A percentile compares a stretch with the other conserved stretches of the same genome.
These are phyloP conservation scores for Triticum aestivum DNA, from an alignment of 176 grass and related monocot species.

Conservation along the genomic window DNA sequence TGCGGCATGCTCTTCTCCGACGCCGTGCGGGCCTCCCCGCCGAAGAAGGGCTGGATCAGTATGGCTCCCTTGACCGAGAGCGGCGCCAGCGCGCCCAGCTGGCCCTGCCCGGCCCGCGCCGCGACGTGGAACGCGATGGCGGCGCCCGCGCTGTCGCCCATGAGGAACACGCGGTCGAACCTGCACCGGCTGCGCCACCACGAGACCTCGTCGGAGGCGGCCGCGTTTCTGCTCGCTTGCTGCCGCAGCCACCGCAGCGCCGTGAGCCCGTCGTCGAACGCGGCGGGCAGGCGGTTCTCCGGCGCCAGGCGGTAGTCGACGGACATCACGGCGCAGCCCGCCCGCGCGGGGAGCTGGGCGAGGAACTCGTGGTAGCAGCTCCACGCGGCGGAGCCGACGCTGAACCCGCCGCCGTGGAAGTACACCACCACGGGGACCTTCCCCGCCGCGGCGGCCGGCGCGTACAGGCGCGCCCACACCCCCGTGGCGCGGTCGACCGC, in stretches of 20 bases:
- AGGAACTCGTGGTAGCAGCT: constrained; percentile 98
- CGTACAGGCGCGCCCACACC: constrained; percentile 75
- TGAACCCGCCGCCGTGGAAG: constrained; percentile 98
- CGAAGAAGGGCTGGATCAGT: constrained; percentile 89
- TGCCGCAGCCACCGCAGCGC: constrained; percentile 66
- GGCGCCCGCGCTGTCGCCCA: constrained; percentile 89
- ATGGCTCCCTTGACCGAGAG: constrained; percentile 43
- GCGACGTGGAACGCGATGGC: constrained; percentile 78
- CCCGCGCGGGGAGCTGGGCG: constrained; percentile 35
- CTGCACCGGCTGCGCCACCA: constrained; percentile 59
- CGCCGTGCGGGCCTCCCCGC: constrained; percentile 54
- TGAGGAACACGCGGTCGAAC: constrained; percentile 78
- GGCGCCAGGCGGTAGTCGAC: constrained; percentile 85
- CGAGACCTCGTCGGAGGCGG: constrained; percentile 30
- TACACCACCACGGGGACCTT: constrained; percentile 68
- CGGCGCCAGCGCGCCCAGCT: constrained; percentile 1
- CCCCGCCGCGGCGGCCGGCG: constrained; percentile 11
- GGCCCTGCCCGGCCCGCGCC: constrained; percentile 22
- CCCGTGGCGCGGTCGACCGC: constrained; percentile 49
- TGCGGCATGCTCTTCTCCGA: constrained; percentile 64
- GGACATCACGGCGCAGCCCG: constrained; percentile 66
- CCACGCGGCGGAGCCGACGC: constrained; percentile 83
- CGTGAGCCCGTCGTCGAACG: constrained; percentile 67
- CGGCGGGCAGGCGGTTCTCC: constrained; percentile 68
- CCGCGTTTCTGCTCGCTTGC: constrained; percentile 19